phyloP scores from a whole-genome alignment of 495 filamentous ascomycete species.

The Apodospora peruviana region DNA sequence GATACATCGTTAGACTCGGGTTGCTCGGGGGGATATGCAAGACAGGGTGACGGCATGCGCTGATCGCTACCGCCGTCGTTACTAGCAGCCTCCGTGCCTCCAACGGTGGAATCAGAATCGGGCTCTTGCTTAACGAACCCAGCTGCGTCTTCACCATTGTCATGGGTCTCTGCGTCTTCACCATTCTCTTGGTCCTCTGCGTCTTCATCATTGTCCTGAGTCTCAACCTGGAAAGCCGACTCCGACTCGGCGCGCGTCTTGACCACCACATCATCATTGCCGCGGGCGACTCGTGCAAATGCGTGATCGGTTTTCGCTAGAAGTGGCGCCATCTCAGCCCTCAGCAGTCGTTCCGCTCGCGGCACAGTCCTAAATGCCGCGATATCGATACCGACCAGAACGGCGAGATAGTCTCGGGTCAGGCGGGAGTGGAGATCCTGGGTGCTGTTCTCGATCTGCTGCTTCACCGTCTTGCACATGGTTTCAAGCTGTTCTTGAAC shows the following conservation, averaged over 20 bases:
- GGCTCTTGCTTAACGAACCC: too few relatives aligned
- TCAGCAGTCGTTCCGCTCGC: constrained; percentile 12
- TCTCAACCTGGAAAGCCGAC: background rate
- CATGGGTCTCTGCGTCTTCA: too few relatives aligned
- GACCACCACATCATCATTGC: background rate
- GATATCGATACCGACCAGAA: constrained; percentile 13
- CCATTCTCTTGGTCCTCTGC: background rate
- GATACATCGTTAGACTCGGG: too few relatives aligned
- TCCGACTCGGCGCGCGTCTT: too few relatives aligned
- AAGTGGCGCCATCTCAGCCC: constrained; percentile 14
- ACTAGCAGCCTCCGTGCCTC: too few relatives aligned
- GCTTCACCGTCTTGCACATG: constrained; percentile 31
- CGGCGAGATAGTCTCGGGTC: constrained; percentile 38
- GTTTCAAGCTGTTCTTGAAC: constrained; percentile 33
- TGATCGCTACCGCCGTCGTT: too few relatives aligned
- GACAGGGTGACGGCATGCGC: too few relatives aligned
- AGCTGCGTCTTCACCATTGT: too few relatives aligned
- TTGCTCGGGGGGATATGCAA: too few relatives aligned
- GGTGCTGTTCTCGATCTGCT: constrained; percentile 31
- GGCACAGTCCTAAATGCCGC: background rate
- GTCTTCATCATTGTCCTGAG: background rate
- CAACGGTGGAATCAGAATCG: too few relatives aligned
- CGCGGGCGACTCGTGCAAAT: background rate
- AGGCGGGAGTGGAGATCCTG: constrained; percentile 39
- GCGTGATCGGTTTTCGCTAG: constrained; percentile 5